Percentiles rank a stretch among this genome's conserved stretches.
Evolutionary conservation across 805 yeast genomes (phyloP).

Genomic region (Pichia cabralensis): DNA sequence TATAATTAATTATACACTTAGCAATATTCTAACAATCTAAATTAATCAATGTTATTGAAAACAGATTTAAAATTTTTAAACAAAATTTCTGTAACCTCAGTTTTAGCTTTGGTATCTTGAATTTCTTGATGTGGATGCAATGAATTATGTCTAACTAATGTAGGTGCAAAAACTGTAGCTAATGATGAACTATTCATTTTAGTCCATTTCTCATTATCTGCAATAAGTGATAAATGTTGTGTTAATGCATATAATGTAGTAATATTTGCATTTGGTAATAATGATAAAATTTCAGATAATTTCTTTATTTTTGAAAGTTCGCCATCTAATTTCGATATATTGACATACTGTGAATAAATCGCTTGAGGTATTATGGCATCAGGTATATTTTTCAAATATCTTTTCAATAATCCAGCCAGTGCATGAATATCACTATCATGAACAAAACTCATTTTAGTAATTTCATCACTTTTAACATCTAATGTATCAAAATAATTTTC

Average conservation of each 20-base stretch:
- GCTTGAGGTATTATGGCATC: constrained; percentile 73
- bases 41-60: constrained; percentile 20
- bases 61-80: constrained; percentile 40
- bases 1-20: no score
- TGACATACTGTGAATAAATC: constrained; percentile 57
- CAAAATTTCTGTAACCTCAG: constrained; percentile 67
- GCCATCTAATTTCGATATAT: constrained; percentile 32
- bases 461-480: constrained; percentile 25
- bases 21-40: no score
- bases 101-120: constrained; percentile 72
- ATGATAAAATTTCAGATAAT: constrained; percentile 35
- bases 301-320: constrained; percentile 28
- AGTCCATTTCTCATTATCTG: constrained; percentile 42
- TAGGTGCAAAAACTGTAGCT: constrained; percentile 92
- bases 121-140: constrained; percentile 72
- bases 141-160: constrained; percentile 59
- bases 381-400: constrained; percentile 76
- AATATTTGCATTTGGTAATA: constrained; percentile 61
- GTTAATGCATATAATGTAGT: constrained; percentile 46
- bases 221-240: constrained; percentile 56
- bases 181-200: constrained; percentile 78
- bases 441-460: constrained; percentile 17
- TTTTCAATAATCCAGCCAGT: constrained; percentile 74
- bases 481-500: constrained; percentile 27
- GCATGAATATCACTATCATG: constrained; percentile 62